Base-by-base conservation (phyloP, 176 grass and related monocot species). In the Hsuehochloa calcarea region DNA sequence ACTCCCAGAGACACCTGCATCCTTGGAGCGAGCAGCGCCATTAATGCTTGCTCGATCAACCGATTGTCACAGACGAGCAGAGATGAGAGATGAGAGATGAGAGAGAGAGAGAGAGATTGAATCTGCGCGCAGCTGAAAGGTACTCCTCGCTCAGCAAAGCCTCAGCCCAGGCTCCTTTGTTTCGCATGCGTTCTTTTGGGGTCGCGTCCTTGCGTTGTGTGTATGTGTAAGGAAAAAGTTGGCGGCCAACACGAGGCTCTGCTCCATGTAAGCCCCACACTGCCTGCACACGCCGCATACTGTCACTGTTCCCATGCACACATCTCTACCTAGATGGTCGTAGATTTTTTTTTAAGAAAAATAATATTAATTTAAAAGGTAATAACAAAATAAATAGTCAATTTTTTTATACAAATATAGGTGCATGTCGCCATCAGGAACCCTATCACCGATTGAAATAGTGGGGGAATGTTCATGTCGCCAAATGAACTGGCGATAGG, bases 241-340 rank as follows among this genome's bases (percentile, higher is more conserved):
- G 45, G 71, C 63, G 40, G 39, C 64, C 86, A 56, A 29, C 74
- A 79, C 75, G 81, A 78, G 44, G 34, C 31, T 26, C 41, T 76
- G 82, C 31, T 68, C 34, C 26, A 62, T 74, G 54, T 4, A n/a
- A 58, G 22, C 15, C 23, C 79, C 63, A 70, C 47, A 40, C 46
- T 80, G 62, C 5, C n/a, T 22, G n/a, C 68, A 29, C 26, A 52
- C 70, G 17, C 54, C 40, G 7, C 52, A 19, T 17, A 2, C 68
- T 61, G 26, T 34, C 31, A 34, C 31, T 34, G 2, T 34, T 34
- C 31, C 31, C 80, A 72, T 23, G 45, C 46, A 46, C 38, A 72
- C 52, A 31, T 4, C n/a, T 9, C 55, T 59, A 22, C 2, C 17
- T 78, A 69, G 73, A 59, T 45, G 73, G 5, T 17, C 22, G 64